Evolutionary conservation across 805 yeast genomes (phyloP).

Genomic region (Starmerella riodocensis): DNA sequence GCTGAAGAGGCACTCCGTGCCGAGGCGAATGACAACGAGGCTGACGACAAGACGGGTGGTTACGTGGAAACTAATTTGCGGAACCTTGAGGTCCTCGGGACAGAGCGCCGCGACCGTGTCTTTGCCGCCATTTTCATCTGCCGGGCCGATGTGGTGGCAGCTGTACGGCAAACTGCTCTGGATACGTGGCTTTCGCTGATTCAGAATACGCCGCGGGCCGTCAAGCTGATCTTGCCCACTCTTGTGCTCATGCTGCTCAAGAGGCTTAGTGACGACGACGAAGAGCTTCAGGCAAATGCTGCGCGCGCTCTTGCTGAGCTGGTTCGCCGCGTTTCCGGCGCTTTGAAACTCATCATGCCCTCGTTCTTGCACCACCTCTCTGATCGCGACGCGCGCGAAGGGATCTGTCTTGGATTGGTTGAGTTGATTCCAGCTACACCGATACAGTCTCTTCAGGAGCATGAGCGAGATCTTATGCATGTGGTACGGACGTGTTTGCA

Average conservation of each 20-base stretch:
- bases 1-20: conserved; percentile 29
- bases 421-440: conserved; percentile 64
- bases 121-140: conserved; percentile 80
- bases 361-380: conserved; percentile 52
- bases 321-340: conserved; percentile 80
- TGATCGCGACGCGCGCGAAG: conserved; percentile 82
- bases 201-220: conserved; percentile 87
- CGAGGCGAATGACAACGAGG: conserved; percentile 1
- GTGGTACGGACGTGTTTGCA: conserved; percentile 69
- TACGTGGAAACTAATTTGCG: conserved; percentile 13
- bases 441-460: conserved; percentile 44
- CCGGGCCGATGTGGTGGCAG: conserved; percentile 79
- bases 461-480: conserved; percentile 54
- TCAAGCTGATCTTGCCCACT: conserved; percentile 80
- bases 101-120: conserved; percentile 75
- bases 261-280: conserved; percentile 71
- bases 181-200: conserved; percentile 96
- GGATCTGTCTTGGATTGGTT: conserved; percentile 85
- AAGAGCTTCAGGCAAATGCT: conserved; percentile 68
- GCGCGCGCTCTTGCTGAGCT: conserved; percentile 90
- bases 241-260: conserved; percentile 68
- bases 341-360: conserved; percentile 73
- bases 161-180: conserved; percentile 77
- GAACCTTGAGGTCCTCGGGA: conserved; percentile 59
- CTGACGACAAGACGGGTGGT: conserved; percentile 27